Base-by-base conservation (phyloP, 768 basidiomycete genomes). In the Serendipita sp. region DNA sequence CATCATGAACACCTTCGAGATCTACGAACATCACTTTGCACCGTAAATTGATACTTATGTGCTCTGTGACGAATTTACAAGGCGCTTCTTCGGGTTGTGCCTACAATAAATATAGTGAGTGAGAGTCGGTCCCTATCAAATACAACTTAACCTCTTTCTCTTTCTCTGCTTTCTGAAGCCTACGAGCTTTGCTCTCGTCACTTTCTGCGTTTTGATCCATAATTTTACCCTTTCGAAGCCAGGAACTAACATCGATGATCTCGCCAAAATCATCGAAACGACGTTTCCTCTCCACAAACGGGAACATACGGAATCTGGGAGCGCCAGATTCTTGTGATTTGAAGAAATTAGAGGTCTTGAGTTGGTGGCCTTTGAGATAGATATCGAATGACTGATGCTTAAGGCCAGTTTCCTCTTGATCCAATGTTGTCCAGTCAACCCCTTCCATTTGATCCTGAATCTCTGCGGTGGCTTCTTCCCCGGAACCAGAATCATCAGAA, bases 191-290 rank as follows among this genome's bases (percentile, higher is more conserved):
- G 8, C 78, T 76, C 65, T 92, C 91, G 45, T 91, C 89, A 44
- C 80, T 86, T 73, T 92, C 91, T 0, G 84, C 86, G 67, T 93
- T 88, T 69, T 95, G 89, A 74, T 95, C 93, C 54, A 96, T 81
- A 47, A 88, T 85, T 75, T 88, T 89, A 0, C 93, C 90, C 71
- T 91, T 90, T 67, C 92, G 79, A 66, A 98, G 73, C 96, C 96
- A 99, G 83, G 92, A 88, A 2, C 88, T 92, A 3, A 98, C 88
- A 73, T 98, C 96, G 63, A 98, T 78, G 8, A 85, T 88, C 77
- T 99, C 96, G 7, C 96, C 96, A 72, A 91, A 99, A 69, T 89
- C 90, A 71, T 99, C 96, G 24, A 98, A 89, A 68, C 89, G 81
- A 68, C 92, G 78, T 71, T 88, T 90, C 75, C 90, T 87, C 75